A percentile compares a stretch with the other conserved stretches of the same genome.
Conservation (phyloP, 768 basidiomycete species). For the Suillus tomentosus region DNA sequence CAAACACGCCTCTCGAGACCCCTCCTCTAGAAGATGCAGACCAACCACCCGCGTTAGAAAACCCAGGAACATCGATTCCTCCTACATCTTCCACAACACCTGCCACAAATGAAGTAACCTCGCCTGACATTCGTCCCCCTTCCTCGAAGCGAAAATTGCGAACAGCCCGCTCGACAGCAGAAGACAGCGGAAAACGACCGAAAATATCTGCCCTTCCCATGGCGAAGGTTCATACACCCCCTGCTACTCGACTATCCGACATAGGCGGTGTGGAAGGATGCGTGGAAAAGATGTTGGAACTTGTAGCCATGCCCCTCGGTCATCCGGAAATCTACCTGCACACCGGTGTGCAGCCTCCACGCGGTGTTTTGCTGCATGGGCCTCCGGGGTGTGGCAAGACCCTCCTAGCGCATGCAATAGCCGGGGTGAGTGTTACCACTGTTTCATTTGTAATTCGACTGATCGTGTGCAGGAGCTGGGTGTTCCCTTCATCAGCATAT, state of each 20-base stretch:
- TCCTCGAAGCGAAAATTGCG: slow-evolving; percentile 66
- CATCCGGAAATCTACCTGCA: slow-evolving; percentile 96
- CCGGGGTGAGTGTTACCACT: slow-evolving; percentile 64
- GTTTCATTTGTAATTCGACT: not conserved
- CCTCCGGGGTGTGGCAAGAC: slow-evolving; percentile 99
- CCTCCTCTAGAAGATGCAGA: not conserved
- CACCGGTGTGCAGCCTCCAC: slow-evolving; percentile 88
- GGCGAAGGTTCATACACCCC: slow-evolving; percentile 62
- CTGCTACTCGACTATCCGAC: slow-evolving; percentile 74
- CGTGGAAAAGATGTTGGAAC: slow-evolving; percentile 91
- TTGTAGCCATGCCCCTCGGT: slow-evolving; percentile 93
- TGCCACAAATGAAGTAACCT: slow-evolving; percentile 11
- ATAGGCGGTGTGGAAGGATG: slow-evolving; percentile 86
- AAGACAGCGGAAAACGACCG: slow-evolving; percentile 60
- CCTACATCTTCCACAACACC: slow-evolving; percentile 18
- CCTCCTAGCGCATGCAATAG: slow-evolving; percentile 89
- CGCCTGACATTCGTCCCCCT: slow-evolving; percentile 21
- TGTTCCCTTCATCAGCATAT: slow-evolving; percentile 90
- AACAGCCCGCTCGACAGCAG: slow-evolving; percentile 44
- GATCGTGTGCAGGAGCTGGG: slow-evolving; percentile 70
- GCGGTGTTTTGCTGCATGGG: slow-evolving; percentile 91
- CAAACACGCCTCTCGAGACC: not conserved
- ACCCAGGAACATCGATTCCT: not conserved
- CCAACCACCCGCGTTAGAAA: not conserved
- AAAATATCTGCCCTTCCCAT: slow-evolving; percentile 40